Percentiles rank a stretch among this genome's conserved stretches.
Evolutionary conservation across 192 early-diverging fungal species (phyloP).

Genomic region (Mycoemilia scoparia): DNA sequence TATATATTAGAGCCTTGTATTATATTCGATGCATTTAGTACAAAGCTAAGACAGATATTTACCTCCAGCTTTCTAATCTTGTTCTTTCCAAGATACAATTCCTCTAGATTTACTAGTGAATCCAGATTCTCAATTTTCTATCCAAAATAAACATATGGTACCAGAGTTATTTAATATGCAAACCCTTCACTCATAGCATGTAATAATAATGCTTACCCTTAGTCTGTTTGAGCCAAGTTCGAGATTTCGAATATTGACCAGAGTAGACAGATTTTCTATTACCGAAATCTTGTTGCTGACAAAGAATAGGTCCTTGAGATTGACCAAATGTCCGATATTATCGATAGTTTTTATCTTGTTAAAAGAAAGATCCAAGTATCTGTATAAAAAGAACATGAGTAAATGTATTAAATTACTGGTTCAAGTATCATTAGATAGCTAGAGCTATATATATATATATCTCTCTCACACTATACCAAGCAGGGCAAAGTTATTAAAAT

Average conservation of each 20-base stretch:
- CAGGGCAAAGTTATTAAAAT: conserved; percentile 21
- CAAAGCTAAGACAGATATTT: conserved; percentile 24
- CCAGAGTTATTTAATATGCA: too few species aligned
- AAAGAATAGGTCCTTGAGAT: conserved; percentile 67
- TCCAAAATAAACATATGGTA: too few species aligned
- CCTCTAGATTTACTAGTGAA: conserved; percentile 53
- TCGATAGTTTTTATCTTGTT: conserved; percentile 82
- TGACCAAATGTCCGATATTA: conserved; percentile 33
- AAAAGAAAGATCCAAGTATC: conserved; percentile 82
- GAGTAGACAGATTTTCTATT: conserved; percentile 52
- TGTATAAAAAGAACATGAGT: too few species aligned
- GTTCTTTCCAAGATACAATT: conserved; percentile 96
- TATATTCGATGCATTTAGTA: too few species aligned
- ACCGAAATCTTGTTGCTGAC: conserved; percentile 81
- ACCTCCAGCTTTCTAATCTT: conserved; percentile 74
- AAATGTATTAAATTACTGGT: too few species aligned
- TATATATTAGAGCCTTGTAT: too few species aligned
- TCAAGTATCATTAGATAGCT: too few species aligned
- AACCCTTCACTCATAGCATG: too few species aligned
- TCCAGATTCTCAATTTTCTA: conserved; percentile 72
- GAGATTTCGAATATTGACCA: conserved; percentile 57
- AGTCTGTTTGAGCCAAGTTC: conserved; percentile 94
- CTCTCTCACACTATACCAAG: background rate
- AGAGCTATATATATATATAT: background rate
- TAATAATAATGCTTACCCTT: too few species aligned